Base-by-base conservation (phyloP, 2,329 filamentous ascomycete genomes). In the Alternaria sp. region DNA sequence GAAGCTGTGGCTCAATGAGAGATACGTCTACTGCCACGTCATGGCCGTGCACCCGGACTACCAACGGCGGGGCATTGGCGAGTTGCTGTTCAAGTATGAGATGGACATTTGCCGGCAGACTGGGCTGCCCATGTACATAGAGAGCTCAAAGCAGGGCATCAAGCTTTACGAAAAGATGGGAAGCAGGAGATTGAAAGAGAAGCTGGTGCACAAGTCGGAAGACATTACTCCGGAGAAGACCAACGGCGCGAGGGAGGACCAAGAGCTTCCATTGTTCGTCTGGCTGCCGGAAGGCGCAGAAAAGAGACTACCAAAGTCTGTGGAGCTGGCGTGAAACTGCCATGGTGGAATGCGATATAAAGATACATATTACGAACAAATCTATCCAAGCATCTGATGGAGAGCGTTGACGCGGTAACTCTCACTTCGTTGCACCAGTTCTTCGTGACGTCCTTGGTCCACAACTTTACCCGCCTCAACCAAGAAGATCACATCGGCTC, bases 361-460 rank as follows among this genome's bases (percentile, higher is more conserved):
- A 14, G 53, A 53, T 56, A 46, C 57, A 46, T 61, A 64, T 60
- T 55, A n/a, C 43, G n/a, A 63, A 51, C 14, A 55, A 37, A 54
- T n/a, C 44, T 69, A 78, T 18, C 77, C 80, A 55, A 84, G 56
- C 68, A 82, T 84, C 68, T 86, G 84, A 65, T 84, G 82, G 53
- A 85, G 75, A 20, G 83, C 84, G 73, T 84, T 86, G 11, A 80
- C 79, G 26, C 84, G 80, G 69, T 86, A 86, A 57, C 79, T 83
- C 70, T 85, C 83, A 61, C 80, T 83, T 30, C 84, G 78, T 63
- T 82, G 77, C 28, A 86, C 75, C 59, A 87, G 69, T 60, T 87
- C 83, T 18, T 80, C 76, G 73, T 87, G 85, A 28, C 80, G 81
- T 5, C 85, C 85, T 64, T 81, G 79, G 46, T 85, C 84, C 5